Percentiles rank a stretch among this genome's conserved stretches.
These are phyloP conservation scores for Calonectria pseudoreteaudii DNA, from an alignment of 2,329 filamentous ascomycete species.

Conservation along the genomic window DNA sequence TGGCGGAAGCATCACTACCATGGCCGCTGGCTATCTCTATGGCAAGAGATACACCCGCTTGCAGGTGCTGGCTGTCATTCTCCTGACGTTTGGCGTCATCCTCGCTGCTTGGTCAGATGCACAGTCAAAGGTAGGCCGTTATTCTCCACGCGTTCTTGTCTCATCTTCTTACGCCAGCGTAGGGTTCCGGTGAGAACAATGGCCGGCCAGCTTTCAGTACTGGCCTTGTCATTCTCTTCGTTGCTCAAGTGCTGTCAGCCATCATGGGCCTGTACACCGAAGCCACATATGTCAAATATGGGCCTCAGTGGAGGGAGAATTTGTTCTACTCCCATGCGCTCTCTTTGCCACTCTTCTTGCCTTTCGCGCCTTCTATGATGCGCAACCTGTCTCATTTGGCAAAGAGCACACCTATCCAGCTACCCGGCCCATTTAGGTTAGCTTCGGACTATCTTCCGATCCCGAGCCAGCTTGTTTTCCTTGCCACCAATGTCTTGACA, in stretches of 20 bases:
- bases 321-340: slow-evolving; percentile 91
- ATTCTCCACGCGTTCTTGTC: not conserved
- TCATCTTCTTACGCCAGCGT: not conserved
- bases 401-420: slow-evolving; percentile 68
- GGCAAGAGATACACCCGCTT: slow-evolving; percentile 86
- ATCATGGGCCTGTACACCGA: slow-evolving; percentile 97
- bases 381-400: slow-evolving; percentile 74
- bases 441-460: slow-evolving; percentile 44
- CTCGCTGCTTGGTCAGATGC: slow-evolving; percentile 92
- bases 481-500: slow-evolving; percentile 83
- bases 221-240: slow-evolving; percentile 84
- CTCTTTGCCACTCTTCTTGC: slow-evolving; percentile 80
- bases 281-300: slow-evolving; percentile 86
- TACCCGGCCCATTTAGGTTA: slow-evolving; percentile 38
- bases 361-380: slow-evolving; percentile 74
- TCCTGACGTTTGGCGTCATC: slow-evolving; percentile 89
- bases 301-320: slow-evolving; percentile 94
- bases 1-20: slow-evolving; percentile 95
- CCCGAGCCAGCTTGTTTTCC: slow-evolving; percentile 78
- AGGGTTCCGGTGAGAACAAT: slow-evolving; percentile 34
- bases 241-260: slow-evolving; percentile 90
- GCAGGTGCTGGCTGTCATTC: slow-evolving; percentile 83
- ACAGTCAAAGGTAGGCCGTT: slow-evolving; percentile 76
- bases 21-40: slow-evolving; percentile 87
- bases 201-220: slow-evolving; percentile 56